Base-by-base conservation (phyloP, 371 early-diverging fungal genomes). In the Mortierella sp. region DNA sequence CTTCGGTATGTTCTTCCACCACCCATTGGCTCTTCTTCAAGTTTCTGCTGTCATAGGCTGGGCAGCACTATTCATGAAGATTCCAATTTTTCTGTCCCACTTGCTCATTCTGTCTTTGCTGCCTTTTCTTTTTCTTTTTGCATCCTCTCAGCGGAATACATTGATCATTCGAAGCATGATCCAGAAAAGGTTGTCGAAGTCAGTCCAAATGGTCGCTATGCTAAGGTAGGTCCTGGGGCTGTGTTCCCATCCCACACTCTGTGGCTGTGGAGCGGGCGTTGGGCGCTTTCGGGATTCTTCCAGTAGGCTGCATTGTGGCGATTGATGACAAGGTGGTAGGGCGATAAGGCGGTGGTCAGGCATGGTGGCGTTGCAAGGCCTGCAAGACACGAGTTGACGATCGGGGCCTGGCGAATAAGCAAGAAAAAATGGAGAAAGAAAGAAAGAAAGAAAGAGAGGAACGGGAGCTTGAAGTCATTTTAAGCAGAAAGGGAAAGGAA, bases 201-300 rank as follows among this genome's bases (percentile, higher is more conserved):
- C 18, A 89, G 91, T 61, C 93, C 93, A 11, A 89, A 90, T 61
- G 82, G 84, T 37, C 84, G 94, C 52, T 93, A 92, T 81, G 91
- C 90, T 51, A 89, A 87, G 82, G 89, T 89, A 81, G 57, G 23
- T 5, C 29, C 37, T 37, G 37, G 37, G 37, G 37, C 37, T 37
- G 37, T 37, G 37, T 37, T 37, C 37, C 3, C 37, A 37, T 37
- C 37, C 37, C 37, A 37, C 37, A 37, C 37, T 5, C 37, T 37
- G 5, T 37, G 37, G 37, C 37, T 37, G 37, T 37, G 37, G 9
- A 37, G 37, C 9, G 3, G 37, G 37, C 5, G 37, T 37, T 37
- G 37, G 37, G 37, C 37, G 37, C 37, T 37, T 37, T 37, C n/a
- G 9, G 37, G 37, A 37, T 9, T 9, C 37, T 37, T 5, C 9